Evolutionary conservation across 2,329 filamentous ascomycete species (phyloP).

Genomic region (Colletotrichum liriopes): DNA sequence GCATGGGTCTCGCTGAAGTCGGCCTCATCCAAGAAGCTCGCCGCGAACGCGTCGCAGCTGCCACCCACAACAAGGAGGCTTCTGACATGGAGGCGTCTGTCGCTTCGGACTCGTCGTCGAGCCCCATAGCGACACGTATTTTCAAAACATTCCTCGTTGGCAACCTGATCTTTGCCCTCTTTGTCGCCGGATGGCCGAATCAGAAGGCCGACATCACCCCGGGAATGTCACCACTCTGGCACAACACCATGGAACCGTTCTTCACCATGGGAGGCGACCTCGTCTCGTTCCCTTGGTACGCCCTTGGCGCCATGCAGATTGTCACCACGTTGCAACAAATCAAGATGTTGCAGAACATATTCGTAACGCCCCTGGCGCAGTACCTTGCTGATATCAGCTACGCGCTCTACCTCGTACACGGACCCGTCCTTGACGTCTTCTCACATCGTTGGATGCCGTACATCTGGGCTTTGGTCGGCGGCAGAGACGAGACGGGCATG

Average conservation of each 20-base stretch:
- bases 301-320: constrained; percentile 54
- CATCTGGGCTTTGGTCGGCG: constrained; percentile 49
- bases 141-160: constrained; percentile 47
- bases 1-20: constrained; percentile 62
- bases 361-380: constrained; percentile 64
- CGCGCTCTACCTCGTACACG: constrained; percentile 72
- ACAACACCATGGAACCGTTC: constrained; percentile 53
- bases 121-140: constrained; percentile 34
- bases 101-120: constrained; percentile 10
- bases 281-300: constrained; percentile 54
- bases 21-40: constrained; percentile 54
- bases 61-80: constrained; percentile 42
- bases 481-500: constrained; percentile 52
- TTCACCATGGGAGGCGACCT: constrained; percentile 51
- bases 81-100: constrained; percentile 32
- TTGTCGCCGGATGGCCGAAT: constrained; percentile 60
- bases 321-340: constrained; percentile 52
- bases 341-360: constrained; percentile 51
- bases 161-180: constrained; percentile 51
- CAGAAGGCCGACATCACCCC: constrained; percentile 52
- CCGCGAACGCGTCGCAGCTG: constrained; percentile 18
- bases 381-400: constrained; percentile 72
- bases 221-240: constrained; percentile 52
- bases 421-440: constrained; percentile 61
- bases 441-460: constrained; percentile 45